These are phyloP conservation scores for Fusarium nodosum DNA, from an alignment of 2,329 filamentous ascomycete genomes.

Conservation along the genomic window DNA sequence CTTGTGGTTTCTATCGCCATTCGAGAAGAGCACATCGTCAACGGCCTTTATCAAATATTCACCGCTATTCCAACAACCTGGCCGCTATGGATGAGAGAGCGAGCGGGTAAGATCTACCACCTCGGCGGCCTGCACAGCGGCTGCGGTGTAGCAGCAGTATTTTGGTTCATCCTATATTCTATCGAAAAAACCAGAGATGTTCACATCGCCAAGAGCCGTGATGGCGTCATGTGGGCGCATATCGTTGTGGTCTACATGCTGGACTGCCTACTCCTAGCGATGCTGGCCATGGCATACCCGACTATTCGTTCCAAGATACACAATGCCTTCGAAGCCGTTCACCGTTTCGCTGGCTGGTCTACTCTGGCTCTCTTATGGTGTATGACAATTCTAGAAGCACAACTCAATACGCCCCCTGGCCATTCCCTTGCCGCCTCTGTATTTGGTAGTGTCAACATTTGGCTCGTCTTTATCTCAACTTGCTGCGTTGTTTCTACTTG, in stretches of 20 bases:
- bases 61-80: conserved; percentile 56
- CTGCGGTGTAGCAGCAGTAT: conserved; percentile 32
- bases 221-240: conserved; percentile 16
- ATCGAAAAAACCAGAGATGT: conserved; percentile 35
- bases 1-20: conserved; percentile 60
- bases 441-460: conserved; percentile 64
- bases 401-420: conserved; percentile 66
- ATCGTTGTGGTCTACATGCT: conserved; percentile 34
- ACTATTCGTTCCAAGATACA: conserved; percentile 31
- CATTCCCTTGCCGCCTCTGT: conserved; percentile 8
- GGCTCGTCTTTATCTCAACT: conserved; percentile 73
- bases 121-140: conserved; percentile 56
- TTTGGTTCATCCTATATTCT: conserved; percentile 41
- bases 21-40: conserved; percentile 64
- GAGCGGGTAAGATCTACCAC: conserved; percentile 60
- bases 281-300: conserved; percentile 38
- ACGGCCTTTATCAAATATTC: conserved; percentile 58
- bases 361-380: conserved; percentile 32
- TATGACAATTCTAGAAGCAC: conserved; percentile 65
- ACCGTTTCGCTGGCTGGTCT: conserved; percentile 40
- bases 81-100: conserved; percentile 59
- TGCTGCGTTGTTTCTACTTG: conserved; percentile 75
- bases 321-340: conserved; percentile 35
- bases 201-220: background rate
- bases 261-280: conserved; percentile 26